Percentiles rank a stretch among this genome's conserved stretches.
These are phyloP conservation scores for Coelastrella sp. DNA, from an alignment of 139 green algal species.

Conservation along the genomic window DNA sequence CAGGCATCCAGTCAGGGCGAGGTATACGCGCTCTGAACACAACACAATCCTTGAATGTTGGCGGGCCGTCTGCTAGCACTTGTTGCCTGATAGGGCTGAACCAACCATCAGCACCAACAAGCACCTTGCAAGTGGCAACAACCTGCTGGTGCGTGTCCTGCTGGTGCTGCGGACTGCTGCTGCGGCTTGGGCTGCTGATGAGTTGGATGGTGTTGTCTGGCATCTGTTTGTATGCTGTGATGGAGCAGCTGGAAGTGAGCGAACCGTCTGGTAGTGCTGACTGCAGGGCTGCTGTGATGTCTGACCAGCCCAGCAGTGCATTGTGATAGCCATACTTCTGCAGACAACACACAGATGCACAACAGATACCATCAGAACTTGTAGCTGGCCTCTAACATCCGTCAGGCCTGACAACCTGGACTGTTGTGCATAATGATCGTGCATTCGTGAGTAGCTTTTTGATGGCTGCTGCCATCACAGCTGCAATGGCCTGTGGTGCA, in stretches of 20 bases:
- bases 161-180: neutral
- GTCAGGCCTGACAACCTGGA: too few relatives aligned
- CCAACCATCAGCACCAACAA: conserved; percentile 39
- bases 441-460: too few relatives aligned
- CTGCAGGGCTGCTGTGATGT: conserved; percentile 37
- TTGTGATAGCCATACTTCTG: conserved; percentile 36
- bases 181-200: conserved; percentile 11
- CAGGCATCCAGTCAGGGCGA: neutral
- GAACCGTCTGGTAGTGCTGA: neutral
- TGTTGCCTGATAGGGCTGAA: conserved; percentile 21
- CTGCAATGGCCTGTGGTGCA: too few relatives aligned
- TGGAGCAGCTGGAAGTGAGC: conserved; percentile 2
- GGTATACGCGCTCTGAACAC: conserved; percentile 29
- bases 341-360: neutral
- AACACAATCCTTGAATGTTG: conserved; percentile 34
- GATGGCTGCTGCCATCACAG: too few relatives aligned
- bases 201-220: conserved; percentile 6
- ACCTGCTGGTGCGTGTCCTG: neutral
- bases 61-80: conserved; percentile 16
- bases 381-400: too few relatives aligned
- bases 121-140: conserved; percentile 5
- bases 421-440: too few relatives aligned
- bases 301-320: conserved; percentile 35
- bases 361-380: too few relatives aligned
- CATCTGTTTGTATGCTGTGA: conserved; percentile 7